Evolutionary conservation across 108 stramenopile genomes (phyloP).

Genomic region (Aurantiochytrium sp.): DNA sequence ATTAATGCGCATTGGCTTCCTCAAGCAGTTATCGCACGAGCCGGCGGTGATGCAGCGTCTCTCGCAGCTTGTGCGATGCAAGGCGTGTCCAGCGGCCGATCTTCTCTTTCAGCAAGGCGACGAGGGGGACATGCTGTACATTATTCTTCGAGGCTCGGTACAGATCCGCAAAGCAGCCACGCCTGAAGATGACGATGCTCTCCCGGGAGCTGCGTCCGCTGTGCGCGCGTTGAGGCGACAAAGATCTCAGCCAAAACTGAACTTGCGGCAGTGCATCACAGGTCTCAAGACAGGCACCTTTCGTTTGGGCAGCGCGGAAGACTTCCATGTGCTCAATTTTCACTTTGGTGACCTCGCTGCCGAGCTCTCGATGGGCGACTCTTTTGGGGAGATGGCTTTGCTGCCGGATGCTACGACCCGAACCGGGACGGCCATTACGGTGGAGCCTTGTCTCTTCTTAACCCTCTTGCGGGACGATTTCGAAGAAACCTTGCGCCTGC

Average conservation of each 20-base stretch:
- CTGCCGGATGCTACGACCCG: not conserved
- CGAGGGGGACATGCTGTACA: not conserved
- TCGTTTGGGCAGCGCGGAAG: not conserved
- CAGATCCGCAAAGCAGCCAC: not conserved
- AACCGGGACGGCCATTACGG: not conserved
- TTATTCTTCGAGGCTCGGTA: not conserved
- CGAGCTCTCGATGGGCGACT: not conserved
- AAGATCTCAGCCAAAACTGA: not conserved
- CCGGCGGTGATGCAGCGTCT: not conserved
- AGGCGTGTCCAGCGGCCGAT: not conserved
- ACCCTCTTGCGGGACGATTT: not conserved
- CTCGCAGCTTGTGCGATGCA: not conserved
- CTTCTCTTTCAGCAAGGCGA: not conserved
- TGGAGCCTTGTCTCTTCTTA: not conserved
- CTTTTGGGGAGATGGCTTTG: conserved; percentile 9
- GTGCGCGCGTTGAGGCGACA: not conserved
- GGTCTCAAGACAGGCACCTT: not conserved
- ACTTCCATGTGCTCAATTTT: not conserved
- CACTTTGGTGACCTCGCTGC: not conserved
- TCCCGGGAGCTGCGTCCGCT: not conserved
- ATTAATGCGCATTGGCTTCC: not conserved
- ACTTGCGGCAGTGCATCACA: not conserved
- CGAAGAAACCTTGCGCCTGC: not conserved
- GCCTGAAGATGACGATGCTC: not conserved
- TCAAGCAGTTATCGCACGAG: not conserved